Conservation (phyloP, 441 rosid species). For the Isatis lusitanica region DNA sequence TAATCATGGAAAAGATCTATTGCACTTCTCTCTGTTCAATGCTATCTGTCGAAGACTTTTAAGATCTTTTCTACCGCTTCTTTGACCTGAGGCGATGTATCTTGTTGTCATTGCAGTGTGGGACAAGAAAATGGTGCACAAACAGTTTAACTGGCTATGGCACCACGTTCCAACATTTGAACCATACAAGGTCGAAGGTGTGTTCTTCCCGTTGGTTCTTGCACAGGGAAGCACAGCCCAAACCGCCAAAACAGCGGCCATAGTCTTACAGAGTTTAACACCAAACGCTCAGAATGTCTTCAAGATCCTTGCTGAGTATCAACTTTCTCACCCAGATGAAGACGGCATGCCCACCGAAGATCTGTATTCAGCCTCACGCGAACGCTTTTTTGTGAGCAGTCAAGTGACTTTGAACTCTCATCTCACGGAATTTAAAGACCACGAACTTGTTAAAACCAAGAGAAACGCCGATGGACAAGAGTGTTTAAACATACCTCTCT, state of each 20-base stretch:
- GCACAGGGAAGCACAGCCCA: slow-evolving; percentile 64
- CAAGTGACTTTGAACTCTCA: slow-evolving; percentile 88
- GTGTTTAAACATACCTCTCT: slow-evolving; percentile 73
- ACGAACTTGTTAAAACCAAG: slow-evolving; percentile 77
- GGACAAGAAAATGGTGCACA: slow-evolving; percentile 98
- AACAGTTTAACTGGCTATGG: slow-evolving; percentile 92
- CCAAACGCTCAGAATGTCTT: slow-evolving; percentile 93
- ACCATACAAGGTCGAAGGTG: slow-evolving; percentile 80
- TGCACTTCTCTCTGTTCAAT: background rate
- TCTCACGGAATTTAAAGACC: slow-evolving; percentile 92
- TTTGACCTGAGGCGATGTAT: slow-evolving; percentile 8
- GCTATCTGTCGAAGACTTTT: background rate
- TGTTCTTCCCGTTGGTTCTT: slow-evolving; percentile 81
- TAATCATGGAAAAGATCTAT: background rate
- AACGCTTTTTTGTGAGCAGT: slow-evolving; percentile 85
- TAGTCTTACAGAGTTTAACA: slow-evolving; percentile 87
- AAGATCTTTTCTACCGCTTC: background rate
- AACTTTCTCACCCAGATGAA: slow-evolving; percentile 78
- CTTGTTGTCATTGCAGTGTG: slow-evolving; percentile 56
- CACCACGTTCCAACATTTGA: slow-evolving; percentile 87
- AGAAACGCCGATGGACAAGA: slow-evolving; percentile 86
- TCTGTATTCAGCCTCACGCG: slow-evolving; percentile 66
- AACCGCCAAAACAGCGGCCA: slow-evolving; percentile 77
- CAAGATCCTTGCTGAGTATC: slow-evolving; percentile 81
- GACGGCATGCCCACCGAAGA: slow-evolving; percentile 82